Evolutionary conservation across 495 filamentous ascomycete species (phyloP), one percentile per base, ranked within the genome.

Genomic region (Cetradonia linearis): DNA sequence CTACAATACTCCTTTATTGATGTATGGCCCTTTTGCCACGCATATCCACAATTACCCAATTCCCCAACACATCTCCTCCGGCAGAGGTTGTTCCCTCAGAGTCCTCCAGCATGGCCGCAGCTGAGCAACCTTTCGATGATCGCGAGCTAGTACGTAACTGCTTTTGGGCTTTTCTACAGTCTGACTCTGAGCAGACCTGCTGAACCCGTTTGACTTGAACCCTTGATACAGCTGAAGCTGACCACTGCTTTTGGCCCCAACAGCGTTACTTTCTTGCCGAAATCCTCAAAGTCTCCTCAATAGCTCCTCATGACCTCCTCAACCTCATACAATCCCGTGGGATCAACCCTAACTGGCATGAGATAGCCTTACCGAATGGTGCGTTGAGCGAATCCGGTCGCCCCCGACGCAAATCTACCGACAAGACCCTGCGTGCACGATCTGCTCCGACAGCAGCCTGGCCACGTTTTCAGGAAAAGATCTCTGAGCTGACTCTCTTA

Each of bases 321-420:
- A 70, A 73, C 58, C 65, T 84, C 60, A 77, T 83, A 63, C 69
- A 72, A 63, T 72, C 77, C 27, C 68, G 70, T 65, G 71, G 73
- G 60, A 76, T 83, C 53, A 65, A 64, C 54, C 81, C 80, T 52
- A 73, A 66, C 66, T 84, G 82, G 82, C 71, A 70, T 48, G 74
- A 84, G 66, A 82, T 83, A 52, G 76, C 80, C 40, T 72, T 84
- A 62, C 82, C 82, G 63, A 71, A 72, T 57, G 75, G 75, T 78
- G 56, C 66, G 70, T 70, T n/a, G 58, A 23, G 25, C 8, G 47
- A 60, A 53, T 55, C n/a, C 20, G n/a, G 1, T 54, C 28, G 50
- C 31, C 31, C 27, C 18, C n/a, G n/a, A 33, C 50, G 18, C n/a
- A 4, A 20, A 3, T 10, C 13, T 30, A 36, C 16, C 49, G 50